Evolutionary conservation across 2,329 filamentous ascomycete species (phyloP), one percentile per base, ranked within the genome.

Genomic region (Pezicula radicicola): DNA sequence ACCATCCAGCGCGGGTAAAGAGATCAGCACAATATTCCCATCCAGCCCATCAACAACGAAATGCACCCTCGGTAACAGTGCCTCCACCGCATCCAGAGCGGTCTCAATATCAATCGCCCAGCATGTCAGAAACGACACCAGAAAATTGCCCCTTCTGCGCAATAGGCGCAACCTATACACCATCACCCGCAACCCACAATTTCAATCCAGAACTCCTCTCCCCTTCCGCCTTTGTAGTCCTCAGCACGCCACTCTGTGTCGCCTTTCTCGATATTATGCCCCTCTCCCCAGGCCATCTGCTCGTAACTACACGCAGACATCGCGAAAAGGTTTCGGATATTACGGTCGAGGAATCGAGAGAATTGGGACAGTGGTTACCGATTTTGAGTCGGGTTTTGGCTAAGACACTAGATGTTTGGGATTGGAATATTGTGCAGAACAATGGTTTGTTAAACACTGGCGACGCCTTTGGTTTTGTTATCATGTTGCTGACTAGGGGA

Each of bases 381-480:
- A 70, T 93, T 3, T 74, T 97, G 2, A 89, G 88, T 16, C 75
- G 81, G 18, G 88, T 89, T 0, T 77, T 96, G 36, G 79, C 84
- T 30, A 77, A 76, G 48, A 83, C 84, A 1, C 89, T 86, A 2
- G 87, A 85, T 9, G 81, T 90, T 1, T 77, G 77, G 47, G 92
- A 97, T 72, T 97, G 93, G 88, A 99, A 99, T 70, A 84, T 97
- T 28, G 90, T 97, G 50, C 93, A 97, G 74, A 97, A 97, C 68
- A 97, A 97, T 62, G 91, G 80, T 81, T 61, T 42, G 68, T 68
- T 50, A 25, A 25, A 7, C 25, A 25, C 25, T 6, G 6, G 25
- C 4, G 30, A 13, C 30, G 9, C 30, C 12, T 41, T 49, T 15
- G n/a, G 13, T 36, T 7, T 39, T 45, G n/a, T 12, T 33, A 6